Percentiles rank a stretch among this genome's conserved stretches.
phyloP scores from a whole-genome alignment of 208 protist species.

The Trypanosoma rangeli region DNA sequence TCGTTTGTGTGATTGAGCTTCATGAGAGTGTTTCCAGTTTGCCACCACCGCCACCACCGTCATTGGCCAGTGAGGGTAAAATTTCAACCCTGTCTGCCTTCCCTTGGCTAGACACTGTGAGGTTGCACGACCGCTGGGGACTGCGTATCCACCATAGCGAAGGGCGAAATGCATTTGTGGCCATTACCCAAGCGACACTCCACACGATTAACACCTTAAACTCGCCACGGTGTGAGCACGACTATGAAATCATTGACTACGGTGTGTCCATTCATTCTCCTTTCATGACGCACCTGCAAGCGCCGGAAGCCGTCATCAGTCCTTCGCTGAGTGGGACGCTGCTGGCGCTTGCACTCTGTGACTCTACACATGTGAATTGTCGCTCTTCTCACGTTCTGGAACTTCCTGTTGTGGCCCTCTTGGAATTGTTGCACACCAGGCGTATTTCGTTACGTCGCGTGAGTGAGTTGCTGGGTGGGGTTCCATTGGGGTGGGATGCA shows the following conservation, averaged over 20 bases:
- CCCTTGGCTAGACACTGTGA: constrained; percentile 17
- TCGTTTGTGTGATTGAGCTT: constrained; percentile 46
- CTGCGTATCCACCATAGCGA: constrained; percentile 7
- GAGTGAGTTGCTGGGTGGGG: not conserved
- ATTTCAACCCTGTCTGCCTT: not conserved
- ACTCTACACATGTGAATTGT: constrained; percentile 8
- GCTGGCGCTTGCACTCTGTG: constrained; percentile 17
- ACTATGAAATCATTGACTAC: constrained; percentile 15
- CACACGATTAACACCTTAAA: not conserved
- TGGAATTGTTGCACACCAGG: constrained; percentile 22
- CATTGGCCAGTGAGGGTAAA: too few species aligned
- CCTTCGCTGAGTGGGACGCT: constrained; percentile 25
- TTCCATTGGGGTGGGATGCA: not conserved
- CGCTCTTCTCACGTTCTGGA: constrained; percentile 9
- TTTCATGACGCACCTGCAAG: not conserved
- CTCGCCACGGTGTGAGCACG: not conserved
- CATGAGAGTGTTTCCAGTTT: constrained; percentile 17
- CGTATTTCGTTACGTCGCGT: constrained; percentile 10
- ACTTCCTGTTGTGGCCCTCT: constrained; percentile 13
- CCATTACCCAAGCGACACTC: not conserved
- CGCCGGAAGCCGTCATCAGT: constrained; percentile 1
- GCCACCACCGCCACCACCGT: not conserved
- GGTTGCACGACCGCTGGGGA: constrained; percentile 17
- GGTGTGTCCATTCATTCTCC: constrained; percentile 9
- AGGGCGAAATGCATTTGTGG: not conserved